Evolutionary conservation across 2,329 filamentous ascomycete species (phyloP), one percentile per base, ranked within the genome.

Genomic region (Trichothecium roseum): DNA sequence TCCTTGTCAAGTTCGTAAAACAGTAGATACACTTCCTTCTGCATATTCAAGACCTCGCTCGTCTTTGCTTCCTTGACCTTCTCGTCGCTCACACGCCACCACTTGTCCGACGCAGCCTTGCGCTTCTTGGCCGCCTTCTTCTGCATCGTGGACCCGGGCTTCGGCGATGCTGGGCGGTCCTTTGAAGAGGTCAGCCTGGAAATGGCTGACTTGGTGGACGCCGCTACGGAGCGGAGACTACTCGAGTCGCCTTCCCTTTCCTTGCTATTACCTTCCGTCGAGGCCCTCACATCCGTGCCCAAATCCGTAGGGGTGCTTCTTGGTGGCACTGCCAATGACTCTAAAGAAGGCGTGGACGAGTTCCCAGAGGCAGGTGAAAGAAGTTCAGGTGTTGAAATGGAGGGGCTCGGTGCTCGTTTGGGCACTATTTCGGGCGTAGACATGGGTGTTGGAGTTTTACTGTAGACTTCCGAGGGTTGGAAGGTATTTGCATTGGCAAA

Each of bases 31-130:
- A 96, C 89, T 59, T 98, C 91, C 49, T 81, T 81, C 60, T 95
- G 87, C 87, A 95, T 94, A 7, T 78, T 77, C 39, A 98, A 58
- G 6, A 98, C 86, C 47, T 98, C 91, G 37, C 72, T 76, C 5
- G 88, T 96, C 65, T 88, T 94, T 45, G 86, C 82, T 59, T 96
- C 89, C 53, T 89, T 91, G 49, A 96, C 77, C 59, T 93, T 94
- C 45, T 98, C 91, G 55, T 98, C 91, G 45, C 88, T 95, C 45
- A 98, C 94, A 26, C 91, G 78, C 91, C 91, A 98, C 91, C 91
- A 98, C 44, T 58, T 78, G 51, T 93, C 81, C 30, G 70, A 72
- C 10, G 64, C 59, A 16, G 46, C 34, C 50, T 74, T 78, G 40
- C 72, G 75, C 46, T 74, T 78, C 43, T 65, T 73, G 26, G 68